Evolutionary conservation across 2,329 filamentous ascomycete genomes (phyloP).

Genomic region (Monosporascus sp.): DNA sequence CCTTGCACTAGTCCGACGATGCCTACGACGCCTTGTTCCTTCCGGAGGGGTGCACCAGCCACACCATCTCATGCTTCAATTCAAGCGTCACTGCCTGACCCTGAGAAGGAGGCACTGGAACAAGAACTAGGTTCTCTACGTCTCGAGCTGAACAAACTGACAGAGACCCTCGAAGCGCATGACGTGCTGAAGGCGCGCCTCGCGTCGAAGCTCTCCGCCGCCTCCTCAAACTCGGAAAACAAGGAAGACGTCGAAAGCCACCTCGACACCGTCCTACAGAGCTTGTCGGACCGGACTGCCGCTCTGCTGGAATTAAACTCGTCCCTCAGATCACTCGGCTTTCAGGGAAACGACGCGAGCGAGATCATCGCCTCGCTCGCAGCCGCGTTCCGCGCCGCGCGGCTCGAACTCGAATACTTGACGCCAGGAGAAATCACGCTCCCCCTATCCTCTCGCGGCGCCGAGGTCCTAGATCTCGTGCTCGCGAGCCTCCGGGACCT

Average conservation of each 20-base stretch:
- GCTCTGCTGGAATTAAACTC: conserved; percentile 40
- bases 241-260: conserved; percentile 35
- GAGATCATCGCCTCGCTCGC: conserved; percentile 45
- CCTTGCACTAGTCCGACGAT: conserved; percentile 44
- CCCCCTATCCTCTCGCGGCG: conserved; percentile 47
- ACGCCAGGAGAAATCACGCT: conserved; percentile 53
- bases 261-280: conserved; percentile 38
- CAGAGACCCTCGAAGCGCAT: conserved; percentile 42
- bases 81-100: conserved; percentile 33
- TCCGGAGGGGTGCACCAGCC: conserved; percentile 5
- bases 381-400: conserved; percentile 48
- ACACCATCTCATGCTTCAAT: conserved; percentile 25
- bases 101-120: conserved; percentile 36
- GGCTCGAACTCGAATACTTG: conserved; percentile 58
- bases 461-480: conserved; percentile 51
- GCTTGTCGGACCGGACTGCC: conserved; percentile 43
- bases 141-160: conserved; percentile 44
- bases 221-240: conserved; percentile 4
- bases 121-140: conserved; percentile 44
- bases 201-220: conserved; percentile 15
- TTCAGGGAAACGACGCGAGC: conserved; percentile 40
- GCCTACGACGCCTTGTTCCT: conserved; percentile 34
- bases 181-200: conserved; percentile 32
- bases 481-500: conserved; percentile 46
- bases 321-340: conserved; percentile 46